phyloP scores from a whole-genome alignment of 352 stramenopile species.

The Plasmopara muralis region DNA sequence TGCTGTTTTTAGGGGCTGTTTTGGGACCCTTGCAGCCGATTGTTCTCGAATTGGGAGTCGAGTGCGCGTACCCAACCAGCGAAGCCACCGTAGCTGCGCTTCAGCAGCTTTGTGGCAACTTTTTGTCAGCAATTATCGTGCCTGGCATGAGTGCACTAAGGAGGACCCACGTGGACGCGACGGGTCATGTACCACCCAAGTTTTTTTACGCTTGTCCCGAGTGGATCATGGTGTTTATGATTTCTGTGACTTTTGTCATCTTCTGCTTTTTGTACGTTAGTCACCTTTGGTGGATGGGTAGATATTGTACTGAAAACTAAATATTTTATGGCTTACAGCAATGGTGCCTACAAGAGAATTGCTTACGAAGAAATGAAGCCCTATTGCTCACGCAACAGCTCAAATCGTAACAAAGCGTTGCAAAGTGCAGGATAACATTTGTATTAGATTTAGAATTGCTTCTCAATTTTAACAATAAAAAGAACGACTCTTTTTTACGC shows the following conservation, averaged over 20 bases:
- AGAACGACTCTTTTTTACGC: slow-evolving; percentile 5
- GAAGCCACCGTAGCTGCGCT: slow-evolving; percentile 68
- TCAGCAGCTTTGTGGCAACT: slow-evolving; percentile 73
- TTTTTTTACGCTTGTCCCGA: slow-evolving; percentile 55
- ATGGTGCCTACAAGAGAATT: not conserved
- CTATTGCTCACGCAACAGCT: not conserved
- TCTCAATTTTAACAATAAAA: not conserved
- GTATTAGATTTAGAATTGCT: not conserved
- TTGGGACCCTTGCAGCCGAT: slow-evolving; percentile 64
- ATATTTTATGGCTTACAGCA: not conserved
- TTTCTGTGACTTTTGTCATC: slow-evolving; percentile 34
- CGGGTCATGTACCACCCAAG: slow-evolving; percentile 36
- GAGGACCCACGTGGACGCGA: slow-evolving; percentile 33
- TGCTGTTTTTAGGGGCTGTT: slow-evolving; percentile 47
- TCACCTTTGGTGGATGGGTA: not conserved
- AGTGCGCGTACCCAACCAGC: slow-evolving; percentile 69
- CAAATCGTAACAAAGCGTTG: not conserved
- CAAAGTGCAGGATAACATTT: not conserved
- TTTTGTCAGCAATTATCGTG: slow-evolving; percentile 57
- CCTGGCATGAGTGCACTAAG: slow-evolving; percentile 42
- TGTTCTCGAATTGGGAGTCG: slow-evolving; percentile 59
- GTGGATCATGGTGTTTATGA: slow-evolving; percentile 45
- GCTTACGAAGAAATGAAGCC: not conserved
- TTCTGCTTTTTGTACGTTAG: slow-evolving; percentile 1
- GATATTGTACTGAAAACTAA: not conserved